Conservation (phyloP, 495 filamentous ascomycete species). For the Aspergillus coremiiformis region DNA sequence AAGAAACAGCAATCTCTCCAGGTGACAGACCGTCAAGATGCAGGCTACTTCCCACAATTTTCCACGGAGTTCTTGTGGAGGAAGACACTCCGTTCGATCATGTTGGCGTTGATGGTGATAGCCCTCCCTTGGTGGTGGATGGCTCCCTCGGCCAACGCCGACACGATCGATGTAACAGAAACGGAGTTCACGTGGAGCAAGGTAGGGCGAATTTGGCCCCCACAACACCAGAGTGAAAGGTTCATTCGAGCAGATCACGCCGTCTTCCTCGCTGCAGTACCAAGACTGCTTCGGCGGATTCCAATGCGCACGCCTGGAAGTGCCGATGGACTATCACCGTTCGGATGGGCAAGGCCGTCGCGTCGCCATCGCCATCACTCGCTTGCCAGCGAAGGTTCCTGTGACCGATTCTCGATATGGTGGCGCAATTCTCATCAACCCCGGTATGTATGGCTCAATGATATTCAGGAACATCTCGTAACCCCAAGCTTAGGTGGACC, state of each 20-base stretch:
- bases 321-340: slow-evolving; percentile 51
- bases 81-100: slow-evolving; percentile 1
- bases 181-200: slow-evolving; percentile 23
- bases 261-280: slow-evolving; percentile 28
- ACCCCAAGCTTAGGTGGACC: slow-evolving; percentile 34
- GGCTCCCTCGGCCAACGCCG: background rate
- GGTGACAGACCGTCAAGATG: background rate
- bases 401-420: slow-evolving; percentile 40
- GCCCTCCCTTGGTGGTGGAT: slow-evolving; percentile 12
- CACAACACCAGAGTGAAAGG: background rate
- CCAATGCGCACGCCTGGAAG: slow-evolving; percentile 48
- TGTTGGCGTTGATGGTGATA: slow-evolving; percentile 5
- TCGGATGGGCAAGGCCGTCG: slow-evolving; percentile 28
- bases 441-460: slow-evolving; percentile 25
- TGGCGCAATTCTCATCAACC: slow-evolving; percentile 40
- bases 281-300: slow-evolving; percentile 36
- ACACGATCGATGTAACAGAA: background rate
- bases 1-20: background rate
- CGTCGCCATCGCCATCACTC: slow-evolving; percentile 45
- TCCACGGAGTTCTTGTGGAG: background rate
- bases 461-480: background rate
- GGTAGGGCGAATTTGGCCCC: background rate
- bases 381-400: slow-evolving; percentile 41
- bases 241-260: slow-evolving; percentile 15
- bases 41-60: background rate